These are phyloP conservation scores for Microdochium nivale DNA, from an alignment of 2,329 filamentous ascomycete genomes.

Conservation along the genomic window DNA sequence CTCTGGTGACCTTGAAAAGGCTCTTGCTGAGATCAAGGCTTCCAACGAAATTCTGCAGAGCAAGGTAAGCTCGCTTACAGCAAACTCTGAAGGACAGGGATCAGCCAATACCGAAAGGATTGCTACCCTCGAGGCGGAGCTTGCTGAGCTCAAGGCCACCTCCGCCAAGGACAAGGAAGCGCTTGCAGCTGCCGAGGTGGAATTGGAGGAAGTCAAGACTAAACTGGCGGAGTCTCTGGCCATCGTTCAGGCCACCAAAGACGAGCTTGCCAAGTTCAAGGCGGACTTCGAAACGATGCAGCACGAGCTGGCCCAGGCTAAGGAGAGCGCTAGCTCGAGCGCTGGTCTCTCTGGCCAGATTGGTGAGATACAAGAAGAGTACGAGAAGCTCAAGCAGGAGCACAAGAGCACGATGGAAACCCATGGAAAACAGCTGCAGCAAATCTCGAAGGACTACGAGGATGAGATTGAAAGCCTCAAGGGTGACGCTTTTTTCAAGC, in stretches of 20 bases:
- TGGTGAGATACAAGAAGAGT: slow-evolving; percentile 16
- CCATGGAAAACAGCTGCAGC: slow-evolving; percentile 49
- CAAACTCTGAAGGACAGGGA: slow-evolving; percentile 36
- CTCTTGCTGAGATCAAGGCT: slow-evolving; percentile 39
- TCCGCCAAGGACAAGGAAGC: slow-evolving; percentile 40
- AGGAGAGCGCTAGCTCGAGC: slow-evolving; percentile 33
- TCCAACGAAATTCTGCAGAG: slow-evolving; percentile 45
- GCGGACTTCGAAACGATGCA: slow-evolving; percentile 38
- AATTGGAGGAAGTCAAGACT: slow-evolving; percentile 27
- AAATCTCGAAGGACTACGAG: slow-evolving; percentile 52
- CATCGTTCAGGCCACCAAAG: slow-evolving; percentile 23
- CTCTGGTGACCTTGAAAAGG: slow-evolving; percentile 36
- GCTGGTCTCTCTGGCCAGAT: slow-evolving; percentile 14
- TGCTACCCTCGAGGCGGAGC: slow-evolving; percentile 41
- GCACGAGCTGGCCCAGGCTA: slow-evolving; percentile 32
- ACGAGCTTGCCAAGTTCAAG: slow-evolving; percentile 38
- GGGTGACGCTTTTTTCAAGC: slow-evolving; percentile 55
- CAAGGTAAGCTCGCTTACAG: slow-evolving; percentile 43
- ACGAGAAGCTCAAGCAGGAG: slow-evolving; percentile 42
- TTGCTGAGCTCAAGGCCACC: slow-evolving; percentile 38
- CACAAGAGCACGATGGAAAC: slow-evolving; percentile 30
- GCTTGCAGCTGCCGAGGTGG: slow-evolving; percentile 33
- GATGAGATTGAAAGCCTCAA: slow-evolving; percentile 56
- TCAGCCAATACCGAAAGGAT: slow-evolving; percentile 36
- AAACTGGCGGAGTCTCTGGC: slow-evolving; percentile 18